Percentiles rank a stretch among this genome's conserved stretches.
These are phyloP conservation scores for Pleurotus salmoneostramineus DNA, from an alignment of 768 basidiomycete species.

Conservation along the genomic window DNA sequence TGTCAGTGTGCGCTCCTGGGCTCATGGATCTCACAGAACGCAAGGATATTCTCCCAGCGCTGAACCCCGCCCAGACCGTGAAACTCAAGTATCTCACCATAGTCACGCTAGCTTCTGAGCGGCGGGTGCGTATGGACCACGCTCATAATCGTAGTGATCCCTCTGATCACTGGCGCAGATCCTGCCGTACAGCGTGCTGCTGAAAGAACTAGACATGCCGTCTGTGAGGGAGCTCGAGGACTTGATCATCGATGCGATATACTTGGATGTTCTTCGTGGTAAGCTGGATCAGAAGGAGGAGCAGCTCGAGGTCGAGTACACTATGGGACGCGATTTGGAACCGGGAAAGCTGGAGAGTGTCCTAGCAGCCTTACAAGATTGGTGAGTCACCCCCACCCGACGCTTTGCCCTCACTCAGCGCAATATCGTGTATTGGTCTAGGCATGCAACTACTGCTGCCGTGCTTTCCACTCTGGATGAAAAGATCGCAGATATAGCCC, in stretches of 20 bases:
- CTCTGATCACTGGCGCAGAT: constrained; percentile 45
- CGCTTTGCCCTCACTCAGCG: not conserved
- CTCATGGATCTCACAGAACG: constrained; percentile 43
- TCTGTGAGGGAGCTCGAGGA: constrained; percentile 91
- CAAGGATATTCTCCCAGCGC: constrained; percentile 58
- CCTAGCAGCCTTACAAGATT: constrained; percentile 58
- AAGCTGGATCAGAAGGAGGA: constrained; percentile 92
- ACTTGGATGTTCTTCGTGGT: constrained; percentile 83
- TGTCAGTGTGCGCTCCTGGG: not conserved
- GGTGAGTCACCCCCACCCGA: constrained; percentile 37
- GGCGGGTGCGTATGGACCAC: constrained; percentile 57
- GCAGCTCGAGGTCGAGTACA: constrained; percentile 89
- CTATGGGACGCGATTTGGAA: constrained; percentile 89
- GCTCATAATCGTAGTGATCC: not conserved
- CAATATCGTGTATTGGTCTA: constrained; percentile 17
- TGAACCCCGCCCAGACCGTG: constrained; percentile 69
- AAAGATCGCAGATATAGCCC: constrained; percentile 57
- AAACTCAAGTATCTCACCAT: constrained; percentile 95
- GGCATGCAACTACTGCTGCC: constrained; percentile 67
- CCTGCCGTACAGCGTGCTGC: constrained; percentile 74
- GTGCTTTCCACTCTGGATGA: constrained; percentile 72
- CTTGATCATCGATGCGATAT: constrained; percentile 95
- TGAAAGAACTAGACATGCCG: constrained; percentile 67
- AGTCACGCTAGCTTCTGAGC: constrained; percentile 74
- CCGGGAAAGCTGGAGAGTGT: constrained; percentile 63